phyloP scores from a whole-genome alignment of 2,329 filamentous ascomycete genomes.

The Alternaria angustiovoidea region DNA sequence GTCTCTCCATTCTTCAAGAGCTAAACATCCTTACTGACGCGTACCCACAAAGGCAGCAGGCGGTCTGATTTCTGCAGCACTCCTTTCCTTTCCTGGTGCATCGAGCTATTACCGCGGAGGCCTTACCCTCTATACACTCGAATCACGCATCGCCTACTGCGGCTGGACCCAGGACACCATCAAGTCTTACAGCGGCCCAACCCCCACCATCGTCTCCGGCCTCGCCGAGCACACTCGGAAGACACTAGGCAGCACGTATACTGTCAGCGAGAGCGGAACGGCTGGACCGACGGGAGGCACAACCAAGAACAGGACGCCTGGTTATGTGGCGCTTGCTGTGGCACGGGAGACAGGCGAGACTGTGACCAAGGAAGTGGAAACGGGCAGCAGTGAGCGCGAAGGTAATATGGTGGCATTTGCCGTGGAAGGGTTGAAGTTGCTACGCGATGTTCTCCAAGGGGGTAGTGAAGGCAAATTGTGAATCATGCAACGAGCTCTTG shows the following conservation, averaged over 20 bases:
- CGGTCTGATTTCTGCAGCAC: constrained; percentile 66
- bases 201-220: constrained; percentile 63
- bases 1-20: not conserved
- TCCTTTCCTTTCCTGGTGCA: constrained; percentile 67
- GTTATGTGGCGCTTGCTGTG: constrained; percentile 71
- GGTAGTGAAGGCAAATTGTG: constrained; percentile 48
- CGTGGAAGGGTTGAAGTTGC: constrained; percentile 62
- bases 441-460: constrained; percentile 64
- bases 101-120: constrained; percentile 67
- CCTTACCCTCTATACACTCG: constrained; percentile 68
- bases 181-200: constrained; percentile 66
- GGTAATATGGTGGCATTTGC: constrained; percentile 71
- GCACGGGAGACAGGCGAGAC: constrained; percentile 61
- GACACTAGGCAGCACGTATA: constrained; percentile 65
- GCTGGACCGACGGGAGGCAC: constrained; percentile 68
- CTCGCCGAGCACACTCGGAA: constrained; percentile 65
- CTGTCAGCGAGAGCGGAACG: constrained; percentile 67
- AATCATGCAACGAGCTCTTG: constrained; percentile 1
- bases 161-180: constrained; percentile 66
- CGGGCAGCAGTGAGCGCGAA: constrained; percentile 63
- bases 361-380: constrained; percentile 64
- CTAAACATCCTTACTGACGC: not conserved
- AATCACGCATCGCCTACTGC: constrained; percentile 65
- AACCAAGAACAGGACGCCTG: constrained; percentile 65
- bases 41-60: constrained; percentile 62